Conservation (phyloP, 208 protist species). For the Leishmania gerbilli region DNA sequence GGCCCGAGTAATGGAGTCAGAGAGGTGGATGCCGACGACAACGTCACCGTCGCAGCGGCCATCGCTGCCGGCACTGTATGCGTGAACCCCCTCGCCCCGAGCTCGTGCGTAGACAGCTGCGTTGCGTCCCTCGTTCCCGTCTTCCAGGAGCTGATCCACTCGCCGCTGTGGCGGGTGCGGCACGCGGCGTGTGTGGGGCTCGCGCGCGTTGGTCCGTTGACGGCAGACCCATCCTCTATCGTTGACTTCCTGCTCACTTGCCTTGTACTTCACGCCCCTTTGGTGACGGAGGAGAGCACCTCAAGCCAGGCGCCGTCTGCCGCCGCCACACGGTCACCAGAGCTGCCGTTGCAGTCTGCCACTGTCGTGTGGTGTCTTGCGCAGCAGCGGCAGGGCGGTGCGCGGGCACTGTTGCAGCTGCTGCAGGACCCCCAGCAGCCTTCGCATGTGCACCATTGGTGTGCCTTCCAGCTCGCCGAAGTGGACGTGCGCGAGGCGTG, state of each 20-base stretch:
- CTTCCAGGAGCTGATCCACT: constrained; percentile 31
- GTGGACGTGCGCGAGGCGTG: constrained; percentile 34
- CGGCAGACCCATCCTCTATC: constrained; percentile 19
- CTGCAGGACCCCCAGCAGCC: constrained; percentile 24
- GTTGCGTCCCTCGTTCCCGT: constrained; percentile 7
- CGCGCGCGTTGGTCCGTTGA: constrained; percentile 37
- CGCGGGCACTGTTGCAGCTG: constrained; percentile 37
- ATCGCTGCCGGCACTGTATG: constrained; percentile 48
- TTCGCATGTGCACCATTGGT: constrained; percentile 34
- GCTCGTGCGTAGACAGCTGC: constrained; percentile 11
- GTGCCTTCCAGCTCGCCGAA: constrained; percentile 39
- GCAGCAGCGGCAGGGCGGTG: constrained; percentile 46
- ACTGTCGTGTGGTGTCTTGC: constrained; percentile 61
- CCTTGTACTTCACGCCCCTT: background rate
- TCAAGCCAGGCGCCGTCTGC: background rate
- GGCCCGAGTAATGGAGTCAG: background rate
- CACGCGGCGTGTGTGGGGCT: constrained; percentile 65
- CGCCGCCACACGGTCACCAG: constrained; percentile 3
- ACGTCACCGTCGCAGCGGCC: constrained; percentile 47
- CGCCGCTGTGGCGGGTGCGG: constrained; percentile 49
- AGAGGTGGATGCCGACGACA: constrained; percentile 26
- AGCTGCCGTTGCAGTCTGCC: constrained; percentile 22
- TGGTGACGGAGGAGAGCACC: background rate
- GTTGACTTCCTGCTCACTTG: constrained; percentile 7
- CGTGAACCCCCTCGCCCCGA: constrained; percentile 23